phyloP scores from a whole-genome alignment of 2,329 filamentous ascomycete species.

The Salinomyces thailandicus region DNA sequence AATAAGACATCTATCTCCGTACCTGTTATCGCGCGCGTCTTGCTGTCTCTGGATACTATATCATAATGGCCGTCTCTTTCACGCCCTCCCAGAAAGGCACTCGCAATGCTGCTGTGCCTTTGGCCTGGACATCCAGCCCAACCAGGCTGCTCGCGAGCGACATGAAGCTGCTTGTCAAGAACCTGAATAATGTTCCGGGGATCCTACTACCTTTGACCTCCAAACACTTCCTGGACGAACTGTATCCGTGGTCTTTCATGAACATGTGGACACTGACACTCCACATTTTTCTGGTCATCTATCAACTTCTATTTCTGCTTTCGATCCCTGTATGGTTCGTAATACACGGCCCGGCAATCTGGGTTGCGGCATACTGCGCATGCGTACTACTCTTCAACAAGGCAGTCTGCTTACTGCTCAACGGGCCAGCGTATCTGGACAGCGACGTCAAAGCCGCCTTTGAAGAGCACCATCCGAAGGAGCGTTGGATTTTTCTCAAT shows the following conservation, averaged over 20 bases:
- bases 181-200: neutral
- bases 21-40: too few species aligned
- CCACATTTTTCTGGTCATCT: neutral
- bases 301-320: neutral
- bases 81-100: neutral
- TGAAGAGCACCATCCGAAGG: neutral
- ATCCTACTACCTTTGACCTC: neutral
- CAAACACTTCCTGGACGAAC: neutral
- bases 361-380: neutral
- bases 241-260: neutral
- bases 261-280: neutral
- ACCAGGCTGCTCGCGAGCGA: neutral
- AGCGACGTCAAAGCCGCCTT: neutral
- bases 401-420: neutral
- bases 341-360: neutral
- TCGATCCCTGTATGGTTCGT: neutral
- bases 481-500: constrained; percentile 1
- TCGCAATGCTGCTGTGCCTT: neutral
- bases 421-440: neutral
- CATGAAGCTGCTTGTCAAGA: neutral
- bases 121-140: neutral
- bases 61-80: neutral
- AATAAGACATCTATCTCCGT: too few species aligned
- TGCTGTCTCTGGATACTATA: too few species aligned
- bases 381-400: neutral